Base-by-base conservation (phyloP, 495 filamentous ascomycete genomes). In the Aspergillus homomorphus region DNA sequence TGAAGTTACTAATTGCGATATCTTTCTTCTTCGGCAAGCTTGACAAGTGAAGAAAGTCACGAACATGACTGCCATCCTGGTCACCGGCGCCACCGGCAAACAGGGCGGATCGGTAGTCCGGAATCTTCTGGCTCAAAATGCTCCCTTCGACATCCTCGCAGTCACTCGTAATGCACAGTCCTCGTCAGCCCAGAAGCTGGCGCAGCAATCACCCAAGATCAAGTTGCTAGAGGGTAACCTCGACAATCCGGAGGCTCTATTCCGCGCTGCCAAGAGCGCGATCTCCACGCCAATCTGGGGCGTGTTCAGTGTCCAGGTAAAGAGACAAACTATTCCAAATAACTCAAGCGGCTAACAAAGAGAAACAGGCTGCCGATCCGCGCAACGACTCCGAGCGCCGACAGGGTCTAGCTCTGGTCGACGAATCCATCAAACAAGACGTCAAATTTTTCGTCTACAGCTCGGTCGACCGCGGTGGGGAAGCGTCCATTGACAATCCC, bases 41-140 rank as follows among this genome's bases (percentile, higher is more conserved):
- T n/a, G n/a, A n/a, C n/a, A n/a, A n/a, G n/a, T n/a, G n/a, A n/a
- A n/a, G 26, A 3, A 28, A 28, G 9, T 9, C 3, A 28, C 19
- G 12, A 44, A 1, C 15, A 42, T 57, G 23, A 4, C 23, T 23
- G 50, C 73, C 18, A 64, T 88, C 53, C 78, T 89, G 45, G 68
- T 91, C 57, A 84, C 86, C 20, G 88, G 88, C 20, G 88, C 86
- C 3, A 92, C 86, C 1, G 87, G 87, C 66, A 82, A 88, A 61
- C 89, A 91, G 68, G 89, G 89, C 56, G 80, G 84, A 22, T 77
- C 80, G 12, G 70, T 86, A 33, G 74, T 92, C 62, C 67, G 79
- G 2, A 81, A 77, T 51, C 81, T 91, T 28, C 69, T 86, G 16
- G 46, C 62, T 12, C 59, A 67, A 24, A 70, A 72, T 5, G 56